These are phyloP conservation scores for Ligustrum vulgare DNA, from an alignment of 257 asterid genomes.

Conservation along the genomic window DNA sequence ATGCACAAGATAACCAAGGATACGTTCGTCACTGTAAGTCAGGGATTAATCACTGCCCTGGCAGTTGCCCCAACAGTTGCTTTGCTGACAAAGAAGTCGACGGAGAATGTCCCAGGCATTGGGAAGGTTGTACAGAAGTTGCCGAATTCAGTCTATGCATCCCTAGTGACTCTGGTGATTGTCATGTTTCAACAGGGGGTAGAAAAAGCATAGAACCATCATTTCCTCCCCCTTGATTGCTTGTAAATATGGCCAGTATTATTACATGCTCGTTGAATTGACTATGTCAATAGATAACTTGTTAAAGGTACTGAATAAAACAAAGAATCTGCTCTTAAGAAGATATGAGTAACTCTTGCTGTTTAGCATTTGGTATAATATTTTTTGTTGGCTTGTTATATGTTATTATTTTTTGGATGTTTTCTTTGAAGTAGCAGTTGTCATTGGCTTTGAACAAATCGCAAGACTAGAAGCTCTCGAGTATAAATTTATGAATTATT, in stretches of 20 bases:
- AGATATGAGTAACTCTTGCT: not conserved
- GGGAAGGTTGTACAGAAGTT: constrained; percentile 82
- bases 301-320: constrained; percentile 18
- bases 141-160: constrained; percentile 76
- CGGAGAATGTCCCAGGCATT: constrained; percentile 81
- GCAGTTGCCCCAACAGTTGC: constrained; percentile 93
- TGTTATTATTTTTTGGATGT: not conserved
- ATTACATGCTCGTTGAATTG: not conserved
- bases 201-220: constrained; percentile 35
- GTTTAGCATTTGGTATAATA: constrained; percentile 4
- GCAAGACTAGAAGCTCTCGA: not conserved
- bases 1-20: constrained; percentile 61
- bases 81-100: constrained; percentile 67
- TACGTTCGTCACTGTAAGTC: constrained; percentile 66
- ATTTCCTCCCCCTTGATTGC: constrained; percentile 22
- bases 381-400: not conserved
- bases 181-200: constrained; percentile 66
- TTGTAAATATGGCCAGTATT: constrained; percentile 16
- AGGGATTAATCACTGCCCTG: constrained; percentile 66
- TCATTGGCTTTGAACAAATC: not conserved
- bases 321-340: constrained; percentile 8
- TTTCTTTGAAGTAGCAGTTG: not conserved
- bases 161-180: constrained; percentile 69
- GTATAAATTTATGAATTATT: too few species aligned
- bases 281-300: not conserved